Percentiles rank a stretch among this genome's conserved stretches.
These are phyloP conservation scores for Dryadomyces quercivorus DNA, from an alignment of 2,329 filamentous ascomycete genomes.

Conservation along the genomic window DNA sequence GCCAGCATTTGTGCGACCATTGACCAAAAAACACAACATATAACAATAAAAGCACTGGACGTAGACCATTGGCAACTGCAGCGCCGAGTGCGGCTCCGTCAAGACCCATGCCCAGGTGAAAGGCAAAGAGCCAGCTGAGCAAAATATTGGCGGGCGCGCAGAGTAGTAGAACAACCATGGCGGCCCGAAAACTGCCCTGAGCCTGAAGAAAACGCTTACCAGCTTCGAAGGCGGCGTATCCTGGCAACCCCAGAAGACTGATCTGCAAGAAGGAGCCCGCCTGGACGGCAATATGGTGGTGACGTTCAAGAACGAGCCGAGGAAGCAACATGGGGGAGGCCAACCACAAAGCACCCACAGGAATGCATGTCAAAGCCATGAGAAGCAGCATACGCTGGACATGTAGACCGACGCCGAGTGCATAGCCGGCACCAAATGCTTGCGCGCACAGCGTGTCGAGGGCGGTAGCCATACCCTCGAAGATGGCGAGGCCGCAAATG, in stretches of 20 bases:
- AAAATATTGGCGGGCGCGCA: conserved; percentile 54
- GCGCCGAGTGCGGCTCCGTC: conserved; percentile 74
- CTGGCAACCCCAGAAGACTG: conserved; percentile 55
- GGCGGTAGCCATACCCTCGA: conserved; percentile 55
- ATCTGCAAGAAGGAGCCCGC: conserved; percentile 60
- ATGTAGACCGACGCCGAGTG: conserved; percentile 58
- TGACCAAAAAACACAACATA: conserved; percentile 60
- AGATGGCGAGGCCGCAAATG: conserved; percentile 49
- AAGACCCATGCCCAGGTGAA: conserved; percentile 57
- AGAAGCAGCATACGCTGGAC: conserved; percentile 63
- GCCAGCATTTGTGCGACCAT: conserved; percentile 65
- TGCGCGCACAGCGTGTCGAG: conserved; percentile 64
- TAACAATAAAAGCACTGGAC: conserved; percentile 63
- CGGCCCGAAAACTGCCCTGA: conserved; percentile 62
- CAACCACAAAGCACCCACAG: conserved; percentile 54
- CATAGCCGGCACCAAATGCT: conserved; percentile 59
- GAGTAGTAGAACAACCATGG: conserved; percentile 32
- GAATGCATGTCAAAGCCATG: conserved; percentile 53
- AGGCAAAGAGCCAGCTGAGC: conserved; percentile 65
- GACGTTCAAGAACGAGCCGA: conserved; percentile 9
- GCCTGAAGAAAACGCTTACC: conserved; percentile 68
- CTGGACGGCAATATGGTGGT: conserved; percentile 49
- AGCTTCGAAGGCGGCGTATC: conserved; percentile 60
- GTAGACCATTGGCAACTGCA: conserved; percentile 62
- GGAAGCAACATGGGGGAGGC: conserved; percentile 47